These are phyloP conservation scores for Clitocybe nebularis DNA, from an alignment of 1,284 basidiomycete genomes.

Conservation along the genomic window DNA sequence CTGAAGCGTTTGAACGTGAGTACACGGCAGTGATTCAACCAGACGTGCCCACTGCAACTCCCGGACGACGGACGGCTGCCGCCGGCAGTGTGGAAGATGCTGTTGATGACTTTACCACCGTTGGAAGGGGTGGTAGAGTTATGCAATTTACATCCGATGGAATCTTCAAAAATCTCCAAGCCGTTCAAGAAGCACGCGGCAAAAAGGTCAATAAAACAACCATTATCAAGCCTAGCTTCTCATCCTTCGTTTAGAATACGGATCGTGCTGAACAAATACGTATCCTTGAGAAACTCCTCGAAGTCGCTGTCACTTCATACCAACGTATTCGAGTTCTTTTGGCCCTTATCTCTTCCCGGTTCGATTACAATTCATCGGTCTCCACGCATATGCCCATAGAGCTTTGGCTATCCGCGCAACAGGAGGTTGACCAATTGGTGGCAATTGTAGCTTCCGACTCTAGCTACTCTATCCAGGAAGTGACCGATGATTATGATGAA, in stretches of 20 bases:
- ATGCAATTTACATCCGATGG: constrained; percentile 85
- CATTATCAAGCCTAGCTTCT: not conserved
- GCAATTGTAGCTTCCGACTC: constrained; percentile 71
- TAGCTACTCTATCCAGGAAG: constrained; percentile 82
- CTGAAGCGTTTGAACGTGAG: constrained; percentile 83
- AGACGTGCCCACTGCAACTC: constrained; percentile 27
- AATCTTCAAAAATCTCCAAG: constrained; percentile 91
- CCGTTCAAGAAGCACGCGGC: constrained; percentile 92
- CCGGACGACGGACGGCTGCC: constrained; percentile 15
- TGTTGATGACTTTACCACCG: constrained; percentile 83
- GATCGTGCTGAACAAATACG: constrained; percentile 94
- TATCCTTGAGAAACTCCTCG: constrained; percentile 85
- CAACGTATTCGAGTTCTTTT: constrained; percentile 94
- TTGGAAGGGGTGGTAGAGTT: constrained; percentile 87
- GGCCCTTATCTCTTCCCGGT: constrained; percentile 90
- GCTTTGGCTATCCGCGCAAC: constrained; percentile 85
- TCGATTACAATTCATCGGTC: constrained; percentile 94
- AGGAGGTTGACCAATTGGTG: constrained; percentile 87
- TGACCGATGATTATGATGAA: constrained; percentile 93
- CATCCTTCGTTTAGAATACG: constrained; percentile 67
- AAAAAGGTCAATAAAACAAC: constrained; percentile 69
- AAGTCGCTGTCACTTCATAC: constrained; percentile 85
- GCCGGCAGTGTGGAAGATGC: constrained; percentile 42
- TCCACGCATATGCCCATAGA: constrained; percentile 90
- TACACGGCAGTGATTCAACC: constrained; percentile 54